These are phyloP conservation scores for Mycosphaerella arachidis DNA, from an alignment of 2,329 filamentous ascomycete species.

Conservation along the genomic window DNA sequence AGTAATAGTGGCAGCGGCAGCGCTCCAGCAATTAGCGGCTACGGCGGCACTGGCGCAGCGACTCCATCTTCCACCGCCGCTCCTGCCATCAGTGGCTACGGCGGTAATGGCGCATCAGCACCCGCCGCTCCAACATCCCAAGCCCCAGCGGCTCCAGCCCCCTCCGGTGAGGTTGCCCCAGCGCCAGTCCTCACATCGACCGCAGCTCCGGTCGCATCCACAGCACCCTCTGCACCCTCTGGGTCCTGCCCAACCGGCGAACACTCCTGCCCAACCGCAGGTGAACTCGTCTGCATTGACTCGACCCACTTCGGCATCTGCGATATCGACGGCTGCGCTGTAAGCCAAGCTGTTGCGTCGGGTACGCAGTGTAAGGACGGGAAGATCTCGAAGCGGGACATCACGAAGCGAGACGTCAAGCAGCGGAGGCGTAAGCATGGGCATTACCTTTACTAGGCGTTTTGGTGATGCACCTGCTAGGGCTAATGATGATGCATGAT, in stretches of 20 bases:
- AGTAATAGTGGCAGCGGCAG: slow-evolving; percentile 4
- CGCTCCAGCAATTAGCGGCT: slow-evolving; percentile 2
- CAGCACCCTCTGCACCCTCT: slow-evolving; percentile 1
- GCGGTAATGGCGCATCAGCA: slow-evolving; percentile 2
- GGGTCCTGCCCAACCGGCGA: slow-evolving; percentile 22
- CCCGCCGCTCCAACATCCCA: slow-evolving; percentile 4
- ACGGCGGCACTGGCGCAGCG: slow-evolving; percentile 1
- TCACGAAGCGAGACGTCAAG: not conserved
- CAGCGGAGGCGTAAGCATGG: slow-evolving; percentile 5
- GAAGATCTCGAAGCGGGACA: slow-evolving; percentile 22
- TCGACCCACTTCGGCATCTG: slow-evolving; percentile 41
- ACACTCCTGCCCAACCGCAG: slow-evolving; percentile 38
- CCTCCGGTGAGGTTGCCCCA: not conserved
- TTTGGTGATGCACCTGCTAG: not conserved
- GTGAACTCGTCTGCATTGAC: slow-evolving; percentile 43
- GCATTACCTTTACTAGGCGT: not conserved
- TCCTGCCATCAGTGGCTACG: slow-evolving; percentile 3
- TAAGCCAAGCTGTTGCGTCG: slow-evolving; percentile 38
- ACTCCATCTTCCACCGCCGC: not conserved
- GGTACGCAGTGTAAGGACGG: slow-evolving; percentile 41
- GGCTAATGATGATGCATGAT: not conserved
- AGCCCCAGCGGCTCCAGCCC: slow-evolving; percentile 2
- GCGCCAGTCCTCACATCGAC: slow-evolving; percentile 1
- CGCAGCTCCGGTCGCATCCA: not conserved
- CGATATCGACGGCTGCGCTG: slow-evolving; percentile 39